A percentile compares a stretch with the other conserved stretches of the same genome.
Evolutionary conservation across 2,329 filamentous ascomycete genomes (phyloP).

Genomic region (Chaetomiaceae sp.): DNA sequence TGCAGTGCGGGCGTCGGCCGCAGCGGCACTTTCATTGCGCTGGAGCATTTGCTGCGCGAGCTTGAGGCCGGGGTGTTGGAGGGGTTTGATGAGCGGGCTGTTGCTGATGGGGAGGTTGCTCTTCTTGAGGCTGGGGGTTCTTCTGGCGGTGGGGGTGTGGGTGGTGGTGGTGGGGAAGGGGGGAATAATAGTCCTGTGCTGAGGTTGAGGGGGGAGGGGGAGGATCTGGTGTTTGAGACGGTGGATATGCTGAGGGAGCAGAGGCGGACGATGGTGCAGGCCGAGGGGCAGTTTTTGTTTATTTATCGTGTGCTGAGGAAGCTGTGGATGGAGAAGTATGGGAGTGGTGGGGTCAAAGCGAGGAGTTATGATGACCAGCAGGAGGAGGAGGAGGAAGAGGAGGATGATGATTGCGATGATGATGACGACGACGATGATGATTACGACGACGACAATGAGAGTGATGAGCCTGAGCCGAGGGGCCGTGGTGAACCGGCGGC

Average conservation of each 20-base stretch:
- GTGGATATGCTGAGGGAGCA: constrained; percentile 81
- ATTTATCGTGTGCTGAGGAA: constrained; percentile 82
- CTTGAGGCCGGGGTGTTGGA: constrained; percentile 68
- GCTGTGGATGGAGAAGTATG: constrained; percentile 64
- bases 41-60: constrained; percentile 87
- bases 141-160: neutral
- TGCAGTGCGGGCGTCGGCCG: constrained; percentile 91
- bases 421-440: neutral
- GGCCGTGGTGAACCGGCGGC: constrained; percentile 38
- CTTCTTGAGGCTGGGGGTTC: no score
- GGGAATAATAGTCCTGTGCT: neutral
- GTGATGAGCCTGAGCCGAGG: no score
- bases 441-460: neutral
- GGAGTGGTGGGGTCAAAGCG: constrained; percentile 29
- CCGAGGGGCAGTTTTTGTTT: constrained; percentile 76
- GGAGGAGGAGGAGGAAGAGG: neutral
- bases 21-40: constrained; percentile 89
- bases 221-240: constrained; percentile 70
- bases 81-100: constrained; percentile 33
- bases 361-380: constrained; percentile 9
- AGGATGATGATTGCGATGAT: constrained; percentile 15
- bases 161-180: neutral
- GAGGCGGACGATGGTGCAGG: constrained; percentile 92
- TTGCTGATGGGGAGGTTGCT: neutral
- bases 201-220: constrained; percentile 8